Conservation (phyloP, 2,329 filamentous ascomycete genomes). For the Arthroderma uncinatum region DNA sequence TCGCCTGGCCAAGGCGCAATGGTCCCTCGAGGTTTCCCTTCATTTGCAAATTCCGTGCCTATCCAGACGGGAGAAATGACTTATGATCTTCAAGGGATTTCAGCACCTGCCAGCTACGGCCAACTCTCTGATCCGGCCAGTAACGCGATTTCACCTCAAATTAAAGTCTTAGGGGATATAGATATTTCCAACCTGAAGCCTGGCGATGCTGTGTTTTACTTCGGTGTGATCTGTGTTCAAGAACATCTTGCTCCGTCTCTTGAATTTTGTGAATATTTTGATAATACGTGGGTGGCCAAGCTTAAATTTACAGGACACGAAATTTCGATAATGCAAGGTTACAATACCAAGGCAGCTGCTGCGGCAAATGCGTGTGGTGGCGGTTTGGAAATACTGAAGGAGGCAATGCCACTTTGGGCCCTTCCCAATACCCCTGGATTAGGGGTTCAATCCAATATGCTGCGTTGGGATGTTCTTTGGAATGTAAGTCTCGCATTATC, state of each 20-base stretch:
- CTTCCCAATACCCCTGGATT: constrained; percentile 22
- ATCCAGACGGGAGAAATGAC: too few relatives aligned
- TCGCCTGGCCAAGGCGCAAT: neutral
- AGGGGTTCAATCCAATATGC: constrained; percentile 12
- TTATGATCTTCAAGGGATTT: neutral
- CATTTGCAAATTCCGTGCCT: neutral
- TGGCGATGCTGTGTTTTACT: constrained; percentile 23
- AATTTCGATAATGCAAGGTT: constrained; percentile 12
- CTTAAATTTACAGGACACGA: constrained; percentile 25
- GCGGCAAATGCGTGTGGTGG: constrained; percentile 21
- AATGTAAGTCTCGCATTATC: constrained; percentile 18
- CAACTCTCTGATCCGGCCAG: neutral
- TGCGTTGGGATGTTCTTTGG: constrained; percentile 24
- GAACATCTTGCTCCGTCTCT: constrained; percentile 20
- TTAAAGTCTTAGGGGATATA: constrained; percentile 9
- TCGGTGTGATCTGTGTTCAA: constrained; percentile 23
- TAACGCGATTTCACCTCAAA: neutral
- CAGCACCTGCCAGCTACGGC: neutral
- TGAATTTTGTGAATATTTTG: constrained; percentile 16
- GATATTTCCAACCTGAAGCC: constrained; percentile 11
- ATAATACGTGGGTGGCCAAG: constrained; percentile 19
- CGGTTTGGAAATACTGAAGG: constrained; percentile 20
- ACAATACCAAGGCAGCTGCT: constrained; percentile 14
- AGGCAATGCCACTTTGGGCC: constrained; percentile 19
- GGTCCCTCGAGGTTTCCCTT: neutral